These are phyloP conservation scores for Scopulariopsis brevicaulis DNA, from an alignment of 2,329 filamentous ascomycete genomes.

Conservation along the genomic window DNA sequence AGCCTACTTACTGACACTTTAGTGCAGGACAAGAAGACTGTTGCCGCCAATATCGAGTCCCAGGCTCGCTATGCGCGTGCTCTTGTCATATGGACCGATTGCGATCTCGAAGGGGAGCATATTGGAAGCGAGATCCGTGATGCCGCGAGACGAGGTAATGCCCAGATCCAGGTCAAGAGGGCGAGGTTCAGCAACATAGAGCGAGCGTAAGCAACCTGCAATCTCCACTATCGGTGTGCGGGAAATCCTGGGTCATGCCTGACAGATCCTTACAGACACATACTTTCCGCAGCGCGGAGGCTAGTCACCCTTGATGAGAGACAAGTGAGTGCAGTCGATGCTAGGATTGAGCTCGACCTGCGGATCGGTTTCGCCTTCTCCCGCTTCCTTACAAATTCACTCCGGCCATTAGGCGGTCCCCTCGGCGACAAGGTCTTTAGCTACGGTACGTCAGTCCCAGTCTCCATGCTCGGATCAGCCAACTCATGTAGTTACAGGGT, in stretches of 20 bases:
- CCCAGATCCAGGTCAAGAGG: slow-evolving; percentile 65
- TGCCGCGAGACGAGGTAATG: slow-evolving; percentile 65
- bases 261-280: slow-evolving; percentile 48
- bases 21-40: slow-evolving; percentile 59
- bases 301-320: slow-evolving; percentile 71
- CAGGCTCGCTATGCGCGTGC: slow-evolving; percentile 64
- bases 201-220: slow-evolving; percentile 44
- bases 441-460: slow-evolving; percentile 49
- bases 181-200: slow-evolving; percentile 96
- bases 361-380: slow-evolving; percentile 91
- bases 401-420: slow-evolving; percentile 60
- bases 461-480: background rate
- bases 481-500: slow-evolving; percentile 36
- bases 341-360: slow-evolving; percentile 85
- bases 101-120: slow-evolving; percentile 93
- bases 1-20: slow-evolving; percentile 4
- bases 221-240: slow-evolving; percentile 6
- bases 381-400: slow-evolving; percentile 67
- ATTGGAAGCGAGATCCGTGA: slow-evolving; percentile 86
- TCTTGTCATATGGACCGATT: slow-evolving; percentile 97
- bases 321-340: slow-evolving; percentile 77
- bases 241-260: background rate
- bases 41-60: slow-evolving; percentile 75
- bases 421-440: slow-evolving; percentile 60
- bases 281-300: slow-evolving; percentile 69